Evolutionary conservation across 2,329 filamentous ascomycete genomes (phyloP), one percentile per base, ranked within the genome.

Genomic region (Paecilomyces sp.): DNA sequence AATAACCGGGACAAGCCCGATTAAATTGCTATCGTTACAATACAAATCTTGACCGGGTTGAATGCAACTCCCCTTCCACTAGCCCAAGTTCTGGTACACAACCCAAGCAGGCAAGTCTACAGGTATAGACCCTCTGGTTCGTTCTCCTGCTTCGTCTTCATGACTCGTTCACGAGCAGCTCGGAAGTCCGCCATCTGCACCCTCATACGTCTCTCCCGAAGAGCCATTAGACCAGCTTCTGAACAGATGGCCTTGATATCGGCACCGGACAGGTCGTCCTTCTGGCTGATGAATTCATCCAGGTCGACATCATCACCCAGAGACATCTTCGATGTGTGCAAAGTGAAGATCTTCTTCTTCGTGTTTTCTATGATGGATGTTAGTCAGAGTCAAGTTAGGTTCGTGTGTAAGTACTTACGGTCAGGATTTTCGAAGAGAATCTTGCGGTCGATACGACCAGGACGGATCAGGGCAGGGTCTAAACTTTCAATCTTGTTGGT

Each of bases 401-500:
- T 33, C 3, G 24, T 22, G 18, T 11, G 8, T 9, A 8, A 31
- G 22, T 54, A 77, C 83, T 77, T 76, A 86, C 83, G 85, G 67
- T 89, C 86, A 25, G 86, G 86, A 69, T 87, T 88, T 77, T 89
- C 86, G 64, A 89, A 89, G 64, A 89, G 79, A 74, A 99, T 99
- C 85, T 99, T 99, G 69, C 94, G 88, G 77, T 99, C 94, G 76
- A 99, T 99, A 83, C 94, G 92, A 64, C 94, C 94, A 53, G 94
- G 94, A 66, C 94, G 89, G 72, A 99, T 99, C 67, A 99, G 83
- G 18, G 94, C 94, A 58, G 94, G 94, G 72, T 99, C 95, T 30
- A 99, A 83, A 3, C 91, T 96, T 67, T 99, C 95, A 67, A 99
- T 99, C 85, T 99, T 99, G 87, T 99, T 99, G 66, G 94, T 99